A percentile compares a stretch with the other conserved stretches of the same genome.
Evolutionary conservation across 306 rosid species (phyloP).

Genomic region (Cicer bijugum): DNA sequence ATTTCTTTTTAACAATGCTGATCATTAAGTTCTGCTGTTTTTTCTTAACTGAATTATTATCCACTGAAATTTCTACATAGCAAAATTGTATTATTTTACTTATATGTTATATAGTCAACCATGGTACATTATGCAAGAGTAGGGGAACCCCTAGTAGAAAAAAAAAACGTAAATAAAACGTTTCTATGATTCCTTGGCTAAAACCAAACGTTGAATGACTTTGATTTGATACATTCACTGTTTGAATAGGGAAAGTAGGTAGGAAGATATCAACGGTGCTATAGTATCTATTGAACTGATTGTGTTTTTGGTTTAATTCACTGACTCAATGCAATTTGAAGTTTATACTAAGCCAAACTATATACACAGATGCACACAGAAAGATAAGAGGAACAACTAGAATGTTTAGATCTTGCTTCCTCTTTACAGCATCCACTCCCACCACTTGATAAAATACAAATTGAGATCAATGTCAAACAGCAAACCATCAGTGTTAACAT

Average conservation of each 20-base stretch:
- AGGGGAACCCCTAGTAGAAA: neutral
- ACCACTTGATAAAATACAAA: constrained; percentile 3
- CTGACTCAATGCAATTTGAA: constrained; percentile 34
- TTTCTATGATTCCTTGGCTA: constrained; percentile 8
- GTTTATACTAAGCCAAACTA: constrained; percentile 27
- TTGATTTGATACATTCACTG: constrained; percentile 29
- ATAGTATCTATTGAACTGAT: constrained; percentile 26
- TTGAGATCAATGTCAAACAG: constrained; percentile 27
- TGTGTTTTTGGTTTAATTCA: constrained; percentile 11
- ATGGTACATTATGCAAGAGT: constrained; percentile 21
- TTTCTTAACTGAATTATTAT: no score
- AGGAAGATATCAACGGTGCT: constrained; percentile 8
- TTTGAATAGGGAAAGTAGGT: constrained; percentile 27
- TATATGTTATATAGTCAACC: no score
- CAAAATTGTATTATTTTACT: no score
- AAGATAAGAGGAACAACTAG: constrained; percentile 27
- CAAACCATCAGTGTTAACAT: constrained; percentile 4
- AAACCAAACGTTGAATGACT: constrained; percentile 4
- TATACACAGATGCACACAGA: constrained; percentile 31
- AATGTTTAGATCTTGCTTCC: constrained; percentile 22
- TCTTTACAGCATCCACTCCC: neutral
- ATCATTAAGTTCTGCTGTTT: no score
- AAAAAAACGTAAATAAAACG: neutral
- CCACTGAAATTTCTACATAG: no score
- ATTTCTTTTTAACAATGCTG: no score